Evolutionary conservation across 2,329 filamentous ascomycete species (phyloP), one percentile per base, ranked within the genome.

Genomic region (Rachicladosporium sp.): DNA sequence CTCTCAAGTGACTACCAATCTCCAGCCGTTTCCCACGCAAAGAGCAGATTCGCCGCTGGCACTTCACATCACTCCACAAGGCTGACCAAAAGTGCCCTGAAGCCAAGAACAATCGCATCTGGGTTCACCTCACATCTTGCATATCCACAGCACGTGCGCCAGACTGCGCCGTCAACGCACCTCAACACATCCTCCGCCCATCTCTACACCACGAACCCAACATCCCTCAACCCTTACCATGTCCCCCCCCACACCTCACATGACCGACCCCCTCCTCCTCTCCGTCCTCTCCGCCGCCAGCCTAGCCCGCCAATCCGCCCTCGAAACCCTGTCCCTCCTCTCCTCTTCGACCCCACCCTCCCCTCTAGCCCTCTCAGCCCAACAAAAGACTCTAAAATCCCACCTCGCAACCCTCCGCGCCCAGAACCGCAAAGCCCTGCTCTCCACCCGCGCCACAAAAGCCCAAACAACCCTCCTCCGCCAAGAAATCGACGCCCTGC

Each of bases 401-500:
- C 80, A 85, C 51, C 73, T 93, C 7, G 77, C 84, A 1, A 80
- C 84, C 48, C 71, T 94, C 11, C 82, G 89, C 40, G 82, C 82
- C 9, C 70, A 91, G 21, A 89, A 95, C 58, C 79, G 91, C 21
- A 74, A 81, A 47, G 86, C 87, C 7, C 78, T 88, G 48, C 73
- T 94, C 51, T 73, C 77, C 21, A 84, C 87, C 23, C 78, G 91
- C 48, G 78, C 86, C 50, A 94, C 88, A 10, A 96, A 96, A 61
- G 71, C 82, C 38, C 70, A 77, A 50, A 96, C 91, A 1, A 82
- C 85, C 23, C 86, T 94, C 60, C 83, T 82, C 36, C 78, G 88
- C 36, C 83, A 89, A 53, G 86, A 94, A 62, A 86, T 96, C 48
- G 91, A 98, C 58, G 77, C 80, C 36, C 70, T 98, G 45, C 88